phyloP scores from a whole-genome alignment of 1,284 basidiomycete species.

The Irpex rosettiformis region DNA sequence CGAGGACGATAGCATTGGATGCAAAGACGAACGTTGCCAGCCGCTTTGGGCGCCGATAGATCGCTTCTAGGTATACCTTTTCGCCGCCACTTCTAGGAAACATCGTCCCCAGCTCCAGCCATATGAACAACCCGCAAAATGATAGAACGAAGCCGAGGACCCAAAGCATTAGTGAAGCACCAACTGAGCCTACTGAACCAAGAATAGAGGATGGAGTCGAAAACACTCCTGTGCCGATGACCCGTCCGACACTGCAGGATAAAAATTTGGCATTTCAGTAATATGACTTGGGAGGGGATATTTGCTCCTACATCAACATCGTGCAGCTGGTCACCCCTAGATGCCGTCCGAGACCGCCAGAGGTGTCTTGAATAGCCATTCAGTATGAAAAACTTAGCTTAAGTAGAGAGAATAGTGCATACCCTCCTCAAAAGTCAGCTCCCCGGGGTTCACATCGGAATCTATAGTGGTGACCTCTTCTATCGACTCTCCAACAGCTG shows the following conservation, averaged over 20 bases:
- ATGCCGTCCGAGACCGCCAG: constrained; percentile 30
- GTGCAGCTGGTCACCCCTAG: constrained; percentile 30
- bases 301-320: constrained; percentile 30
- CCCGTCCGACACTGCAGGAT: constrained; percentile 47
- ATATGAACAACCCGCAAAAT: constrained; percentile 64
- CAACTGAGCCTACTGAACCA: constrained; percentile 59
- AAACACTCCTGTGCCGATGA: constrained; percentile 64
- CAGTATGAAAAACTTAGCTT: not conserved
- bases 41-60: constrained; percentile 61
- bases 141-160: constrained; percentile 63
- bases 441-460: constrained; percentile 15
- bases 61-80: constrained; percentile 73
- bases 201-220: constrained; percentile 63
- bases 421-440: constrained; percentile 23
- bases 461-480: too few species aligned
- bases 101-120: constrained; percentile 71
- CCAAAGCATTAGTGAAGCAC: constrained; percentile 68
- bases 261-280: too few species aligned
- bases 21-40: constrained; percentile 59
- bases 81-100: constrained; percentile 56
- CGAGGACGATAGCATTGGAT: constrained; percentile 56
- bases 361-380: constrained; percentile 19
- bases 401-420: too few species aligned
- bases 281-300: too few species aligned
- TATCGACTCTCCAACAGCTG: too few species aligned